Evolutionary conservation across 2,329 filamentous ascomycete genomes (phyloP), one percentile per base, ranked within the genome.

Genomic region (Calonectria fujianensis): DNA sequence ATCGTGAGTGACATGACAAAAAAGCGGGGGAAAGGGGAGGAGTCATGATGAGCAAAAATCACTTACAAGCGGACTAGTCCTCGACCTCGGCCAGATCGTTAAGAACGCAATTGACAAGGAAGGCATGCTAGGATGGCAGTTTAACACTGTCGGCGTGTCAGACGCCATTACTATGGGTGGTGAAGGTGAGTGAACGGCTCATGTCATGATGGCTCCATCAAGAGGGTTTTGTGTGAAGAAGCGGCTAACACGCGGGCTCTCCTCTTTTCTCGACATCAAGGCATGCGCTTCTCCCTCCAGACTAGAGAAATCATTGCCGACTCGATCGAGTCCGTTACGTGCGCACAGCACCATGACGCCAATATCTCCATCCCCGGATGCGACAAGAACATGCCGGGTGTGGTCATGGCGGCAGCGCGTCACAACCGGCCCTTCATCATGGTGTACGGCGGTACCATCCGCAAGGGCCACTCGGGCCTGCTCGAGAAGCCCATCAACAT

Each of bases 331-430:
- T 96, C 95, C 2, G 94, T 98, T 50, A 98, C 96, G 1, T 96
- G 94, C 83, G 96, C 95, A 7, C 96, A 98, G 84, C 94, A 94
- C 80, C 95, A 98, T 85, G 96, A 98, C 83, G 96, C 96, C 73
- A 97, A 96, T 84, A 96, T 98, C 83, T 93, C 95, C 37, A 96
- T 98, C 79, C 96, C 96, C 0, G 96, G 96, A 14, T 98, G 96
- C 84, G 96, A 98, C 87, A 98, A 98, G 91, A 98, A 98, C 85
- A 98, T 98, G 96, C 96, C 96, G 0, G 96, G 96, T 77, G 94
- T 95, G 20, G 89, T 97, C 76, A 98, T 98, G 93, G 96, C 94
- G 0, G 96, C 97, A 82, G 95, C 95, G 18, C 91, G 96, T 72
- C 95, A 97, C 86, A 98, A 98, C 85, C 91, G 96, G 13, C 96